Conservation (phyloP, 176 grass and related monocot genomes). For the Zea luxurians region DNA sequence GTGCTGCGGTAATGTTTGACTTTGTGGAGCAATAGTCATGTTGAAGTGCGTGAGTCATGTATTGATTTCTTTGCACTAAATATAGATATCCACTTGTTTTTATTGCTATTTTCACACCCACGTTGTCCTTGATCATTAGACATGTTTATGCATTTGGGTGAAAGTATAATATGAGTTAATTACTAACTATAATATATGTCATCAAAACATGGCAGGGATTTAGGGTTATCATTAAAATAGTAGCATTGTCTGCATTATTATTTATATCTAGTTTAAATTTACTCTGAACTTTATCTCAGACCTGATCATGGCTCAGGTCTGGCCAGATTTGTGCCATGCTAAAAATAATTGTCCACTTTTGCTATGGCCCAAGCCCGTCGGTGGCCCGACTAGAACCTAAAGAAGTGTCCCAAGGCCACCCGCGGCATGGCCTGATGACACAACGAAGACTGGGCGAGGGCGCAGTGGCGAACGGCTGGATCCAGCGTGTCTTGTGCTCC, state of each 20-base stretch:
- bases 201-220: background rate
- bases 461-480: background rate
- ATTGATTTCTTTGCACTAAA: background rate
- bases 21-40: slow-evolving; percentile 23
- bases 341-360: background rate
- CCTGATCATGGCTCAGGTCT: background rate
- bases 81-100: background rate
- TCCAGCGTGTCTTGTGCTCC: background rate
- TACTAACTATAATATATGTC: background rate
- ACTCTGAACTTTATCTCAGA: background rate
- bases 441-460: background rate
- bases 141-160: background rate
- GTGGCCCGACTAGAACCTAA: background rate
- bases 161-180: background rate
- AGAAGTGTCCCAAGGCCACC: background rate
- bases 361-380: background rate
- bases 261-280: background rate
- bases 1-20: background rate
- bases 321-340: background rate
- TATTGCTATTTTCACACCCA: background rate
- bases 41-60: background rate
- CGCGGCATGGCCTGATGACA: background rate
- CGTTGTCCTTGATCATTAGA: background rate
- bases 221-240: background rate
- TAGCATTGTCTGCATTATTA: background rate